These are phyloP conservation scores for Chamaecyparis obtusa DNA, from an alignment of 75 land plant genomes.

Conservation along the genomic window DNA sequence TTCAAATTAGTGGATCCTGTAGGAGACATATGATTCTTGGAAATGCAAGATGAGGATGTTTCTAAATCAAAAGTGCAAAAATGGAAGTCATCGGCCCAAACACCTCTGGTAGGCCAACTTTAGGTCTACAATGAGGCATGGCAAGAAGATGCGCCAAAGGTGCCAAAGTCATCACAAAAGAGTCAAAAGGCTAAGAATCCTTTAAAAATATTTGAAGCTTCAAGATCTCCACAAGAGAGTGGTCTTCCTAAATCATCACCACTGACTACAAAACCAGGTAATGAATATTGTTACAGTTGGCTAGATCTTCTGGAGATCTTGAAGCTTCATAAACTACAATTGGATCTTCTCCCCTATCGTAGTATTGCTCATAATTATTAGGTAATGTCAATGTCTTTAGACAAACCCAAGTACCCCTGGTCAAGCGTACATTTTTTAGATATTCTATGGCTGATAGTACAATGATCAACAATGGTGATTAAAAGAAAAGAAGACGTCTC, in stretches of 20 bases:
- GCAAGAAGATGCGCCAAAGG: conserved; percentile 8
- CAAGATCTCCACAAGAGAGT: conserved; percentile 28
- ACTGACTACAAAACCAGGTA: too few relatives aligned
- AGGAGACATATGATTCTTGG: neutral
- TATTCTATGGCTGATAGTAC: too few relatives aligned
- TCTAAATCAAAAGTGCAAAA: neutral
- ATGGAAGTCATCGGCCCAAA: neutral
- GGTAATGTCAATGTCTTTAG: too few relatives aligned
- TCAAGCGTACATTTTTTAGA: too few relatives aligned
- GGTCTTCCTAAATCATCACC: conserved; percentile 33
- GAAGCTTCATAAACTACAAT: too few relatives aligned
- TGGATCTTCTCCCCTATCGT: too few relatives aligned
- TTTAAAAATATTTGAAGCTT: conserved; percentile 1
- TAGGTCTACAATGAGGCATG: neutral
- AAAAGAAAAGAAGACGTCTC: too few relatives aligned
- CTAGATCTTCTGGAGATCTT: too few relatives aligned
- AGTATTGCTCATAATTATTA: too few relatives aligned
- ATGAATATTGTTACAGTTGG: too few relatives aligned
- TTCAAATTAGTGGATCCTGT: neutral
- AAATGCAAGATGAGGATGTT: neutral
- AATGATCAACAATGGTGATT: too few relatives aligned
- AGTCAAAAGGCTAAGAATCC: conserved; percentile 19
- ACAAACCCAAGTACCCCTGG: too few relatives aligned
- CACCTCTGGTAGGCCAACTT: neutral
- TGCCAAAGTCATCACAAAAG: conserved; percentile 29